A percentile compares a stretch with the other conserved stretches of the same genome.
Conservation (phyloP, 2,329 filamentous ascomycete species). For the Madurella fahalii region DNA sequence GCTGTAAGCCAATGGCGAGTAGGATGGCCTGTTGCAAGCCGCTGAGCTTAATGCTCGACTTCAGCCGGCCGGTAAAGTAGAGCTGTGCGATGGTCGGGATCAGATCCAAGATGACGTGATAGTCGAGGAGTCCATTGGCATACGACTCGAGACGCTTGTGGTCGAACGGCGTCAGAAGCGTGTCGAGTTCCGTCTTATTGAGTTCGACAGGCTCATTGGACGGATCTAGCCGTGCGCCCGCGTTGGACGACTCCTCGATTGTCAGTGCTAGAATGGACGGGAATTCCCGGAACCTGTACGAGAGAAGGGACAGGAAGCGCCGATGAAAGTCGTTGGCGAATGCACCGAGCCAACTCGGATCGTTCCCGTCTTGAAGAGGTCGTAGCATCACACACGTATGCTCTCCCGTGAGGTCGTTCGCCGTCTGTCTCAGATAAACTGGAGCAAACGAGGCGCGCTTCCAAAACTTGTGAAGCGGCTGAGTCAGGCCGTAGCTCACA, state of each 20-base stretch:
- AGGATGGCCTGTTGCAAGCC: conserved; percentile 85
- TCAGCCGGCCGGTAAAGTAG: conserved; percentile 79
- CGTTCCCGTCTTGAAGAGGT: conserved; percentile 64
- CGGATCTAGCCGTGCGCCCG: conserved; percentile 56
- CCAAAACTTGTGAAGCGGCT: conserved; percentile 92
- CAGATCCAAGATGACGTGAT: conserved; percentile 94
- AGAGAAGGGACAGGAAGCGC: conserved; percentile 84
- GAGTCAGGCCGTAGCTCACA: conserved; percentile 90
- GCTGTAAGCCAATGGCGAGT: conserved; percentile 85
- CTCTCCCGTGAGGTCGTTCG: conserved; percentile 94
- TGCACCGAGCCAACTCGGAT: conserved; percentile 80
- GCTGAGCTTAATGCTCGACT: conserved; percentile 62
- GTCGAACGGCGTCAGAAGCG: conserved; percentile 81
- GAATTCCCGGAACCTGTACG: conserved; percentile 88
- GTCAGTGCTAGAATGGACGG: conserved; percentile 72
- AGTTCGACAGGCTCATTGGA: conserved; percentile 53
- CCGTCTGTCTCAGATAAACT: conserved; percentile 87
- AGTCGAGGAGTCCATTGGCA: conserved; percentile 94
- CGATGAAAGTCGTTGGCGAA: conserved; percentile 92
- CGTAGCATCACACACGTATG: conserved; percentile 97
- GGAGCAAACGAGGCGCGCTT: conserved; percentile 82
- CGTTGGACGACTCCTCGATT: conserved; percentile 79
- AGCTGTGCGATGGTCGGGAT: conserved; percentile 76
- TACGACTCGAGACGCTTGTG: conserved; percentile 93
- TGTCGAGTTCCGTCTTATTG: conserved; percentile 71